phyloP scores from a whole-genome alignment of 1,139 yeast genomes.

The Debaryomycetaceae sp. region DNA sequence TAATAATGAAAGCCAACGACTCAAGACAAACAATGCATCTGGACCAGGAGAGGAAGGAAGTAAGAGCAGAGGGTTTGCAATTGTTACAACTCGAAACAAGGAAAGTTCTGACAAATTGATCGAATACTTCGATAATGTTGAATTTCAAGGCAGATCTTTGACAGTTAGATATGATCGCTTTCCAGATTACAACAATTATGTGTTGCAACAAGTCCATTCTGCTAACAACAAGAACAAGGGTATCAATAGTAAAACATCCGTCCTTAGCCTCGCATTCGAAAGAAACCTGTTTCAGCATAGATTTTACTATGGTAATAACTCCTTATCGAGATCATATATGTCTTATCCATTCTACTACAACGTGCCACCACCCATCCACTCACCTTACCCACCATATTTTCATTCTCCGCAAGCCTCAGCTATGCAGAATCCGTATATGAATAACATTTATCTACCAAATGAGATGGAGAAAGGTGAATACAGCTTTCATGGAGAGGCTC shows the following conservation, averaged over 20 bases:
- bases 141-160: constrained; percentile 56
- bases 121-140: constrained; percentile 44
- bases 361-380: constrained; percentile 1
- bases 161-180: constrained; percentile 58
- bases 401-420: neutral
- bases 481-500: neutral
- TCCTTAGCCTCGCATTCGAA: constrained; percentile 31
- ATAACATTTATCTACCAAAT: neutral
- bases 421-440: neutral
- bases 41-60: constrained; percentile 3
- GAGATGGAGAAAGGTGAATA: neutral
- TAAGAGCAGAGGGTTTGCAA: constrained; percentile 60
- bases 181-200: constrained; percentile 39
- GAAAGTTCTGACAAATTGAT: constrained; percentile 53
- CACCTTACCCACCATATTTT: constrained; percentile 3
- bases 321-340: constrained; percentile 3
- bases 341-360: constrained; percentile 8
- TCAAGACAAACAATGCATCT: neutral
- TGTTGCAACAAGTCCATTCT: constrained; percentile 27
- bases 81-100: constrained; percentile 51
- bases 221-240: constrained; percentile 7
- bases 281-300: constrained; percentile 34
- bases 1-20: neutral
- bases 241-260: constrained; percentile 9
- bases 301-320: constrained; percentile 23